phyloP scores from a whole-genome alignment of 2,329 filamentous ascomycete species.

The Monosporascus sp. region DNA sequence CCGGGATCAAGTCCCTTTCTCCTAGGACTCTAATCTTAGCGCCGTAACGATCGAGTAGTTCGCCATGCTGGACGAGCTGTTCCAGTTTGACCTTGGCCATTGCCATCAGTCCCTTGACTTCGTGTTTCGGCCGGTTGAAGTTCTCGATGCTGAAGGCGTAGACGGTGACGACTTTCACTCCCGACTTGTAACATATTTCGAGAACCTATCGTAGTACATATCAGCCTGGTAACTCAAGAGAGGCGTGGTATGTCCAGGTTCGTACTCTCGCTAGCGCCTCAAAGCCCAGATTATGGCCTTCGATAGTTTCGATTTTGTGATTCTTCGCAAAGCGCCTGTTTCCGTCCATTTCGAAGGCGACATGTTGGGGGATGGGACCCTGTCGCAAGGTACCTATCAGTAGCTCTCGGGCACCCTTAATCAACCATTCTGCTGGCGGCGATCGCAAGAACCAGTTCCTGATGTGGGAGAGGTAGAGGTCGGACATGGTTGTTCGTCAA shows the following conservation, averaged over 20 bases:
- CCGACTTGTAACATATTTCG: constrained; percentile 96
- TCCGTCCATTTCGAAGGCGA: constrained; percentile 99
- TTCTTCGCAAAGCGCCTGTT: constrained; percentile 87
- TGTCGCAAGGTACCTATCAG: constrained; percentile 85
- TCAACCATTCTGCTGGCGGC: constrained; percentile 86
- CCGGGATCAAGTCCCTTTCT: constrained; percentile 74
- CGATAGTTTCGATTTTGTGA: constrained; percentile 91
- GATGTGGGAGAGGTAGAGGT: constrained; percentile 44
- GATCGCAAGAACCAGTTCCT: constrained; percentile 74
- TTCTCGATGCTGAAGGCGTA: constrained; percentile 99
- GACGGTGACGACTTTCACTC: constrained; percentile 93
- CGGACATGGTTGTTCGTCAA: constrained; percentile 40
- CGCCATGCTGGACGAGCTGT: constrained; percentile 88
- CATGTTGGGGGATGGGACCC: constrained; percentile 87
- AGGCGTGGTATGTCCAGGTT: constrained; percentile 9
- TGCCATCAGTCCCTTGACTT: constrained; percentile 95
- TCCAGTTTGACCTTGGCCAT: constrained; percentile 93
- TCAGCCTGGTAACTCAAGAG: constrained; percentile 9
- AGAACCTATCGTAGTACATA: constrained; percentile 57
- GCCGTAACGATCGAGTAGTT: constrained; percentile 87
- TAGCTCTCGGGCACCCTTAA: constrained; percentile 72
- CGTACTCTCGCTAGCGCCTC: constrained; percentile 83
- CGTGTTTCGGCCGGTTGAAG: constrained; percentile 93
- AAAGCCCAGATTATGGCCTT: constrained; percentile 93
- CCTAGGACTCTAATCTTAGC: constrained; percentile 82